Evolutionary conservation across 768 basidiomycete genomes (phyloP).

Genomic region (Mycena indigotica): DNA sequence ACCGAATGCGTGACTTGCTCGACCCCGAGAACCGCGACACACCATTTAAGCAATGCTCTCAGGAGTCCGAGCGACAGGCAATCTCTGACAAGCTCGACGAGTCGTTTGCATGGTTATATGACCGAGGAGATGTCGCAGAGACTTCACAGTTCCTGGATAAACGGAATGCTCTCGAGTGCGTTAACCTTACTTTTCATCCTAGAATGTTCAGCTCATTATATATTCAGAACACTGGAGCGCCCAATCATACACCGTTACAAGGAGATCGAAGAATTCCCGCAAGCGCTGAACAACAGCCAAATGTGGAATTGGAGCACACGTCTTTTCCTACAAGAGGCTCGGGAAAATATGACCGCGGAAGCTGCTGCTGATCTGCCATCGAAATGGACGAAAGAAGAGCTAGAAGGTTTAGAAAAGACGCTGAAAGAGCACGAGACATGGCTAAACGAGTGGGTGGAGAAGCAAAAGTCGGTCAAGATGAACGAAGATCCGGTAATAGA

Average conservation of each 20-base stretch:
- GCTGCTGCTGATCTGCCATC: slow-evolving; percentile 60
- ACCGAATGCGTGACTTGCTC: slow-evolving; percentile 83
- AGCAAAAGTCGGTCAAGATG: slow-evolving; percentile 72
- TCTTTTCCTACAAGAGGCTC: slow-evolving; percentile 84
- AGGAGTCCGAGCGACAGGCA: slow-evolving; percentile 64
- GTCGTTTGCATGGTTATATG: slow-evolving; percentile 80
- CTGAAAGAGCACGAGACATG: slow-evolving; percentile 82
- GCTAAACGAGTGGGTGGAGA: slow-evolving; percentile 80
- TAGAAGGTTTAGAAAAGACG: slow-evolving; percentile 74
- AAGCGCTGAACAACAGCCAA: slow-evolving; percentile 78
- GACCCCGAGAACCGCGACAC: slow-evolving; percentile 63
- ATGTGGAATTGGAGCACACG: slow-evolving; percentile 88
- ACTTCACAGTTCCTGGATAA: slow-evolving; percentile 75
- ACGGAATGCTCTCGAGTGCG: slow-evolving; percentile 83
- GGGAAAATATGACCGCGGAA: slow-evolving; percentile 70
- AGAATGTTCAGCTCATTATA: too few species aligned
- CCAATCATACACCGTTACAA: slow-evolving; percentile 86
- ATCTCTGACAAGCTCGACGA: slow-evolving; percentile 71
- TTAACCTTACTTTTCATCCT: too few species aligned
- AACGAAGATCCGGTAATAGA: slow-evolving; percentile 86
- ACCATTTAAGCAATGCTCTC: slow-evolving; percentile 87
- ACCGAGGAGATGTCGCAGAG: slow-evolving; percentile 81
- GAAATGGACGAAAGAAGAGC: slow-evolving; percentile 86
- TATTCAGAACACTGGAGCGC: slow-evolving; percentile 66
- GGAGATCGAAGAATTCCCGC: slow-evolving; percentile 86